Conservation (phyloP, 2,329 filamentous ascomycete species). For the Acrocalymma vagum region DNA sequence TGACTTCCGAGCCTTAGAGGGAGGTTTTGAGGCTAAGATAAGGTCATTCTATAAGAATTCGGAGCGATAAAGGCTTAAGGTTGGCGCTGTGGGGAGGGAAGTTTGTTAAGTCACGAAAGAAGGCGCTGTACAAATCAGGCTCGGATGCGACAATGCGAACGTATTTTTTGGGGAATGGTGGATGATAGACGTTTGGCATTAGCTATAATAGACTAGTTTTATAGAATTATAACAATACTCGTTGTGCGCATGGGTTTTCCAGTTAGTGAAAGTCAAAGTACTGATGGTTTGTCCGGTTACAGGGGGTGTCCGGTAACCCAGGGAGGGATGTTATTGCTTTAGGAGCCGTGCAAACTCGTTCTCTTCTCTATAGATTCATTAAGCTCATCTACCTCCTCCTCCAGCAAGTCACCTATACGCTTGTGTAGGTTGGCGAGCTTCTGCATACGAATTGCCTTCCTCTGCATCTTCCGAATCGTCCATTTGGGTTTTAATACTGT, state of each 20-base stretch:
- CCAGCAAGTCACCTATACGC: conserved; percentile 14
- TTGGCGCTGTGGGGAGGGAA: conserved; percentile 10
- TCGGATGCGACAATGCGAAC: conserved; percentile 6
- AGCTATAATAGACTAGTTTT: conserved; percentile 3
- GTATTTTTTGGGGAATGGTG: conserved; percentile 5
- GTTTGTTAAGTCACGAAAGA: conserved; percentile 6
- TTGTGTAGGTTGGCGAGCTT: conserved; percentile 15
- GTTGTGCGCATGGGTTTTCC: conserved; percentile 7
- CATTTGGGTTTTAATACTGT: conserved; percentile 12
- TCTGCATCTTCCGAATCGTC: conserved; percentile 15
- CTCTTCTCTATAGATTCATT: conserved; percentile 14
- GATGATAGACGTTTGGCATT: conserved; percentile 1
- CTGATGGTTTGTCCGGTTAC: conserved; percentile 6
- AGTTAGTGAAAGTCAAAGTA: conserved; percentile 12
- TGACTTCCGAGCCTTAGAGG: neutral
- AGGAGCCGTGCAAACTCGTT: conserved; percentile 11
- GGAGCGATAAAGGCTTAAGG: conserved; percentile 9
- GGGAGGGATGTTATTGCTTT: conserved; percentile 3
- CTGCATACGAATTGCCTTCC: conserved; percentile 15
- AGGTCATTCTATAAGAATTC: conserved; percentile 4
- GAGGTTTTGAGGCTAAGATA: conserved; percentile 1
- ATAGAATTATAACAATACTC: conserved; percentile 9
- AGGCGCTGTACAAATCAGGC: conserved; percentile 10
- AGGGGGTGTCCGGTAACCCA: neutral
- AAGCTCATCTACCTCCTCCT: conserved; percentile 14